Evolutionary conservation across 331 rosid genomes (phyloP).

Genomic region (Quercus tomentella): DNA sequence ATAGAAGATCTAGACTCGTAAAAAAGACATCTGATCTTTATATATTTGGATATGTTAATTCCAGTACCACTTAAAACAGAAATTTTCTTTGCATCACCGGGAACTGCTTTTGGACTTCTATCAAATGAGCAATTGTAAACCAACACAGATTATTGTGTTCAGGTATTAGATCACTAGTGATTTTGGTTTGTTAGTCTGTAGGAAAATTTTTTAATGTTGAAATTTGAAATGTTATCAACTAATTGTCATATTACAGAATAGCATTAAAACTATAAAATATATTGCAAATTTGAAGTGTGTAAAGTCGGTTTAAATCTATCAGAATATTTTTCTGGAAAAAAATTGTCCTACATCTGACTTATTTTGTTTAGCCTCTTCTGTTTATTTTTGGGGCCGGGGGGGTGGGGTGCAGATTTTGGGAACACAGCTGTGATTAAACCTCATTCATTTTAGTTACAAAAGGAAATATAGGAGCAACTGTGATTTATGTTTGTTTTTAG

Average conservation of each 20-base stretch:
- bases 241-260: constrained; percentile 1
- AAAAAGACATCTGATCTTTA: too few relatives aligned
- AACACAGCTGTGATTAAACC: background rate
- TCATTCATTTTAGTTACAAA: background rate
- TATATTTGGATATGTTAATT: too few relatives aligned
- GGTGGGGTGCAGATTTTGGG: background rate
- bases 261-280: background rate
- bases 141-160: constrained; percentile 74
- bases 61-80: too few relatives aligned
- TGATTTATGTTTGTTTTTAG: background rate
- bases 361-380: background rate
- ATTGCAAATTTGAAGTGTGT: background rate
- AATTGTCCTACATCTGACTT: background rate
- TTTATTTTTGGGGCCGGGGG: too few relatives aligned
- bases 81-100: constrained; percentile 39
- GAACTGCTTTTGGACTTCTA: constrained; percentile 85
- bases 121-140: constrained; percentile 55
- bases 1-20: too few relatives aligned
- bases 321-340: background rate
- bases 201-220: background rate
- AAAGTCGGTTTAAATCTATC: background rate
- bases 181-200: background rate
- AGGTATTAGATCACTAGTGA: constrained; percentile 44
- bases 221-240: background rate
- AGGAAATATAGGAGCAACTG: background rate